Evolutionary conservation across 305 asterid species (phyloP).

Genomic region (Galium porrigens): DNA sequence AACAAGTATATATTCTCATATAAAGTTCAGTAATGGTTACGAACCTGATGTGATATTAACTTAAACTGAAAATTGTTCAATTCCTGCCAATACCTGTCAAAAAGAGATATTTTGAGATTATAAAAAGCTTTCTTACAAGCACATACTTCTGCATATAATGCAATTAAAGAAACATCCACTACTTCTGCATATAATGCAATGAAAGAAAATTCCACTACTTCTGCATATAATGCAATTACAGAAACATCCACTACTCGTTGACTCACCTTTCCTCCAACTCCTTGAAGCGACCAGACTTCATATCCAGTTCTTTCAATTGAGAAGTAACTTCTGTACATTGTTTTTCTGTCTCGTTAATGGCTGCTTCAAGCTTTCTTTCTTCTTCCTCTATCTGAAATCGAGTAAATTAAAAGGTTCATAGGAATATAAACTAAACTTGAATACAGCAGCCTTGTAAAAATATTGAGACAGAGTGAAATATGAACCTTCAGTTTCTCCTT

Average conservation of each 20-base stretch:
- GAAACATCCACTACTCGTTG: not conserved
- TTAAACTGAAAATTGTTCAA: slow-evolving; percentile 86
- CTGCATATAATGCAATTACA: not conserved
- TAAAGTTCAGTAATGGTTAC: slow-evolving; percentile 14
- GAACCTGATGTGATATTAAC: slow-evolving; percentile 78
- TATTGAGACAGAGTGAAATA: not conserved
- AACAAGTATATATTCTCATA: not conserved
- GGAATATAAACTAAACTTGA: not conserved
- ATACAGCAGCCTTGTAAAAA: not conserved
- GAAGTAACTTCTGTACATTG: slow-evolving; percentile 67
- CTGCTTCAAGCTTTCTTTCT: slow-evolving; percentile 90
- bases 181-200: not conserved
- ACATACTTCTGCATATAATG: not conserved
- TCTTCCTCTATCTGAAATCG: slow-evolving; percentile 77
- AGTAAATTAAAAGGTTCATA: slow-evolving; percentile 2
- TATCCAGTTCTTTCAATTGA: slow-evolving; percentile 73
- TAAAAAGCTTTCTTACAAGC: not conserved
- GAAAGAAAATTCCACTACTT: not conserved
- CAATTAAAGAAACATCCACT: not conserved
- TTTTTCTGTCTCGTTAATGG: slow-evolving; percentile 88
- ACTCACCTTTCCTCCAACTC: slow-evolving; percentile 89
- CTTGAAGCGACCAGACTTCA: slow-evolving; percentile 72
- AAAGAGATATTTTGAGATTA: slow-evolving; percentile 4
- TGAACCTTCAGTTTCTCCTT: slow-evolving; percentile 82
- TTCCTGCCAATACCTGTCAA: slow-evolving; percentile 84